Conservation (phyloP, 2,329 filamentous ascomycete species). For the Parastagonospora avenae region DNA sequence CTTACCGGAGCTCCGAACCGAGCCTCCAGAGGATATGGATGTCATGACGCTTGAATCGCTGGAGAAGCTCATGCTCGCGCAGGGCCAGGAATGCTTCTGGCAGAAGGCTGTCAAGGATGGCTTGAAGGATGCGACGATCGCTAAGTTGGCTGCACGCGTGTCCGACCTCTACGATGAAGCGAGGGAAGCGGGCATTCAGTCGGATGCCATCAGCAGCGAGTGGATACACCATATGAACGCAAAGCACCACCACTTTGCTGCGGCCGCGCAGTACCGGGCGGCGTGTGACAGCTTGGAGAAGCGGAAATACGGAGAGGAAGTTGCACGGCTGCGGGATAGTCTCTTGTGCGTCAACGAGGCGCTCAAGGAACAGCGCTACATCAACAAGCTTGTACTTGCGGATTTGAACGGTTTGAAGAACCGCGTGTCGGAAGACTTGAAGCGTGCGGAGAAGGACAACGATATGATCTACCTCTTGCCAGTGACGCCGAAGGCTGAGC, state of each 20-base stretch:
- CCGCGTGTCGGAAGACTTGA: constrained; percentile 83
- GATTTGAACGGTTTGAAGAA: constrained; percentile 84
- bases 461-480: constrained; percentile 90
- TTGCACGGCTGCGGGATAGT: constrained; percentile 82
- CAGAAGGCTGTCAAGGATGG: constrained; percentile 94
- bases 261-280: constrained; percentile 89
- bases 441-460: constrained; percentile 93
- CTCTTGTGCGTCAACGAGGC: constrained; percentile 83
- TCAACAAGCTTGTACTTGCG: constrained; percentile 79
- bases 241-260: constrained; percentile 96
- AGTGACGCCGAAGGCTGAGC: constrained; percentile 85
- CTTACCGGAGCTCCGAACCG: constrained; percentile 79
- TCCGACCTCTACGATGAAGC: constrained; percentile 88
- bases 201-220: constrained; percentile 84
- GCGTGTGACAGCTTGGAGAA: constrained; percentile 93
- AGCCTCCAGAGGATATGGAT: constrained; percentile 96
- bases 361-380: constrained; percentile 79
- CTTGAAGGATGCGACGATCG: constrained; percentile 89
- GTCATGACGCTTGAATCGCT: constrained; percentile 82
- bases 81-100: constrained; percentile 98
- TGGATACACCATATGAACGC: constrained; percentile 99
- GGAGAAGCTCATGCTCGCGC: constrained; percentile 82
- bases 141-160: constrained; percentile 87
- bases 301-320: constrained; percentile 91
- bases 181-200: constrained; percentile 84